phyloP scores from a whole-genome alignment of 1,139 yeast genomes.

The Hemisphaericaspora lyxosophila region DNA sequence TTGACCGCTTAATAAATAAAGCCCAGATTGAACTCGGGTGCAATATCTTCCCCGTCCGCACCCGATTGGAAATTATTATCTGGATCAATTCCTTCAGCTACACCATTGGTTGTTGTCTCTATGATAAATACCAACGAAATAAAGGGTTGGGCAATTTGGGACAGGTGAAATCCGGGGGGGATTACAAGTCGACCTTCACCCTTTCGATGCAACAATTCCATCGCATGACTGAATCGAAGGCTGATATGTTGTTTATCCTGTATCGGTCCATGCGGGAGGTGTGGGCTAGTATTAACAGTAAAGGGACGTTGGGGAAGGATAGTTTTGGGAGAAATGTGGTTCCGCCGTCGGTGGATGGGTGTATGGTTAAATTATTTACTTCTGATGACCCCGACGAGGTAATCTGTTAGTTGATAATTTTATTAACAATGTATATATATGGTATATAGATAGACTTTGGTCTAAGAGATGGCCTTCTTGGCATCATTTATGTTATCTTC shows the following conservation, averaged over 20 bases:
- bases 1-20: slow-evolving; percentile 29
- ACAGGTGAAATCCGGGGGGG: slow-evolving; percentile 53
- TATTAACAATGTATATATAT: slow-evolving; percentile 4
- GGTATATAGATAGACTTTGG: slow-evolving; percentile 1
- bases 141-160: slow-evolving; percentile 55
- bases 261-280: slow-evolving; percentile 41
- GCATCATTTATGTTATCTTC: slow-evolving; percentile 52
- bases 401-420: slow-evolving; percentile 10
- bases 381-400: slow-evolving; percentile 53
- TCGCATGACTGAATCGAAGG: slow-evolving; percentile 49
- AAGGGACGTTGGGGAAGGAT: slow-evolving; percentile 33
- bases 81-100: slow-evolving; percentile 60
- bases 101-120: slow-evolving; percentile 51
- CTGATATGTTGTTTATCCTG: slow-evolving; percentile 34
- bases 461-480: slow-evolving; percentile 37
- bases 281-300: slow-evolving; percentile 25
- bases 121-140: slow-evolving; percentile 57
- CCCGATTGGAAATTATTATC: slow-evolving; percentile 46
- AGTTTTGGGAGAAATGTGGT: slow-evolving; percentile 24
- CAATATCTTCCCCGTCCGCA: slow-evolving; percentile 49
- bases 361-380: slow-evolving; percentile 47
- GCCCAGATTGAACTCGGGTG: slow-evolving; percentile 34
- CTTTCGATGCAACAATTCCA: slow-evolving; percentile 56
- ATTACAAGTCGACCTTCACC: slow-evolving; percentile 43
- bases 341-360: slow-evolving; percentile 39